These are phyloP conservation scores for Saccharomyces pastorianus DNA, from an alignment of 1,139 yeast genomes.

Conservation along the genomic window DNA sequence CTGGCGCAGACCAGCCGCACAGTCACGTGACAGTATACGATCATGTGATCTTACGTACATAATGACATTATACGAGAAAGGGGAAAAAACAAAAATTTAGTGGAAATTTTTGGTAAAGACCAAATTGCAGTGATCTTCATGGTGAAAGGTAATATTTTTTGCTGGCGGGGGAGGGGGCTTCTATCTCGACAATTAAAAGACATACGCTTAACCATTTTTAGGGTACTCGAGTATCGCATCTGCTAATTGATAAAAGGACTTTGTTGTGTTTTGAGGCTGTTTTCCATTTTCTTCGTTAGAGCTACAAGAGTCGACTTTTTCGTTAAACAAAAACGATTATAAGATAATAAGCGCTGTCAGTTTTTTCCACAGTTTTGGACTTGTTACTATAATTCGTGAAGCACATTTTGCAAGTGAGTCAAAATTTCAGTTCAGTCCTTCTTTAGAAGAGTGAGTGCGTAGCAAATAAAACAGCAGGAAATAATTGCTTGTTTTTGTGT, in stretches of 20 bases:
- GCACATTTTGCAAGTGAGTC: not conserved
- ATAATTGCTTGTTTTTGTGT: not conserved
- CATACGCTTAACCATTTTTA: not conserved
- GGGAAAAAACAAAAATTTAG: not conserved
- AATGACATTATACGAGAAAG: not conserved
- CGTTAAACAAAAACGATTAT: not conserved
- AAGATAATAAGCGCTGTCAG: not conserved
- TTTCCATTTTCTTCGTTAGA: not conserved
- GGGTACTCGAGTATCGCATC: not conserved
- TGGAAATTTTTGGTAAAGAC: not conserved
- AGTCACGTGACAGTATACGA: not conserved
- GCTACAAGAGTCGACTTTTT: not conserved
- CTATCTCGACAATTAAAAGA: not conserved
- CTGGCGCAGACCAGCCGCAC: not conserved
- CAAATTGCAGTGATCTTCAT: not conserved
- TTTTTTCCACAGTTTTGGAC: not conserved
- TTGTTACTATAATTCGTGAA: not conserved
- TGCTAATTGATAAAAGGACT: not conserved
- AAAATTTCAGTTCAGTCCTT: not conserved
- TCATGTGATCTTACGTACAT: not conserved
- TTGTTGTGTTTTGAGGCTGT: not conserved
- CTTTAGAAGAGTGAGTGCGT: not conserved
- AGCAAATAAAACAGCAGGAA: not conserved
- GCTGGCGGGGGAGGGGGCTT: not conserved
- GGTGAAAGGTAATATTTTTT: not conserved